Evolutionary conservation across 2,329 filamentous ascomycete species (phyloP).

Genomic region (Botrytis paeoniae): DNA sequence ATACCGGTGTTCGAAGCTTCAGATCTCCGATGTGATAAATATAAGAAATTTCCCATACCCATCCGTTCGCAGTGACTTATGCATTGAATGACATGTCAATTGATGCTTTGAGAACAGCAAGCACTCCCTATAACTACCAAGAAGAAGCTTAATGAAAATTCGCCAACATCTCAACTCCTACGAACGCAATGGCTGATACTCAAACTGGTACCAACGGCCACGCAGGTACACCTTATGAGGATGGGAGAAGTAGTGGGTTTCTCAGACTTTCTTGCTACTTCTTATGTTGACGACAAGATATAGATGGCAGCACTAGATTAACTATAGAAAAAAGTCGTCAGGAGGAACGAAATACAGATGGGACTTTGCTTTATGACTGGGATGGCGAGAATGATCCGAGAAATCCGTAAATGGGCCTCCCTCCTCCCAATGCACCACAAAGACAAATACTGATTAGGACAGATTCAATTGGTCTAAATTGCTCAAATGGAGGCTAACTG

Average conservation of each 20-base stretch:
- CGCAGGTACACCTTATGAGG: background rate
- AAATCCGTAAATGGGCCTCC: background rate
- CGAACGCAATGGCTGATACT: background rate
- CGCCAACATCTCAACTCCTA: background rate
- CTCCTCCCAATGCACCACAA: background rate
- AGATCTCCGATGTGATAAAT: background rate
- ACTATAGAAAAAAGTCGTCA: background rate
- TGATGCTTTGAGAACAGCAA: background rate
- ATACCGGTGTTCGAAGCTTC: background rate
- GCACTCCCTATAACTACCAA: background rate
- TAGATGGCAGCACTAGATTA: background rate
- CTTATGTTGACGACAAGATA: background rate
- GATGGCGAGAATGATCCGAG: slow-evolving; percentile 5
- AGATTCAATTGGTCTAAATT: slow-evolving; percentile 9
- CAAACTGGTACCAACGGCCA: background rate
- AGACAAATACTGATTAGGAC: background rate
- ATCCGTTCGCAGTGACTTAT: background rate
- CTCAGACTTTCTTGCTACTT: background rate
- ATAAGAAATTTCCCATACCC: background rate
- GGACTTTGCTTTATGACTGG: slow-evolving; percentile 4
- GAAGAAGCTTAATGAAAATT: background rate
- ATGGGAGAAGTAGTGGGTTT: background rate
- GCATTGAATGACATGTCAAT: too few species aligned
- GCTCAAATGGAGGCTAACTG: slow-evolving; percentile 8
- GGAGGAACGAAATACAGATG: slow-evolving; percentile 8